Evolutionary conservation across 768 basidiomycete genomes (phyloP), one percentile per base, ranked within the genome.

Genomic region (Xerocomellus intermedius): DNA sequence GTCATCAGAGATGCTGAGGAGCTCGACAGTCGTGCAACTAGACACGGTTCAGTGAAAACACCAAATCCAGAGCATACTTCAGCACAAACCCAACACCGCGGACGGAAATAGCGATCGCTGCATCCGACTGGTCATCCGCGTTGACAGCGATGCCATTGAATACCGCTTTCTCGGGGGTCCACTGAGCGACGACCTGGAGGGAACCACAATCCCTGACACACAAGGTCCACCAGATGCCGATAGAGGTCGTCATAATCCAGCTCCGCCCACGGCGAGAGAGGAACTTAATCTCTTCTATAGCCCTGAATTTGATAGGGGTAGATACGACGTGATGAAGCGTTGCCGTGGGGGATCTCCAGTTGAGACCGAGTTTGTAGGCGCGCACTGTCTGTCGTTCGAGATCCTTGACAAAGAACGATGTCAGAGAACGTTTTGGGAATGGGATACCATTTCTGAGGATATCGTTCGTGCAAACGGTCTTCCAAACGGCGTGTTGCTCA

Each of bases 181-280:
- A 87, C 47, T 80, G 74, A 14, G 75, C 77, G 14, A 69, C 64
- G 9, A 62, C 57, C 28, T 50, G 56, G 22, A 82, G 60, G 14
- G 62, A 52, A 39, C 60, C 50, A 26, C 50, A 63, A 51, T 82
- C 75, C 82, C 86, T 86, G 19, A 84, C 61, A 1, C 76, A 73
- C 44, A 87, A 60, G 17, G 75, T 72, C 38, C 82, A 82, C 86
- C 86, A 88, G 47, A 88, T 79, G 7, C 77, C 75, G 55, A 80
- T 80, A 4, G 82, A 83, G 9, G 83, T 74, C 8, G 81, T 81
- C 52, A 85, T 48, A 4, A 87, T 49, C 66, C 80, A 77, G 42
- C 66, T 70, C 8, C 73, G 75, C 1, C 68, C 75, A 37, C 68
- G 67, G 6, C 77, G 77, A 8, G 78, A 79, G 0, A 87, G 52